These are phyloP conservation scores for Yamadazyma kitorensis DNA, from an alignment of 805 yeast genomes.

Conservation along the genomic window DNA sequence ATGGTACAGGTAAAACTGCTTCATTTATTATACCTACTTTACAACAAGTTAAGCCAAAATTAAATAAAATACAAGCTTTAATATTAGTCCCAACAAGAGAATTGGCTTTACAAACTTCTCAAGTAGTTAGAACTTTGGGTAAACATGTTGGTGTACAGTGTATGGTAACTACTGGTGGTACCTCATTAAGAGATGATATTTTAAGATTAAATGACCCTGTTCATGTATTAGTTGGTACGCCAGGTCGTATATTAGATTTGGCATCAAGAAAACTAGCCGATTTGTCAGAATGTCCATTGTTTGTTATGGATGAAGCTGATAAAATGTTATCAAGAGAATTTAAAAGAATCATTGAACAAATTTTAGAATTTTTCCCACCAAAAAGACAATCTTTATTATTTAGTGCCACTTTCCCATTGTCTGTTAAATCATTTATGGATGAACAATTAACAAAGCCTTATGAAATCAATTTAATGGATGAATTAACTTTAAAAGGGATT, in stretches of 20 bases:
- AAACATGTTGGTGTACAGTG: constrained; percentile 89
- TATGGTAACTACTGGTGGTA: constrained; percentile 99
- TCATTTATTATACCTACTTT: constrained; percentile 93
- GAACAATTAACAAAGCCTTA: constrained; percentile 86
- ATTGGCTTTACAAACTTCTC: constrained; percentile 94
- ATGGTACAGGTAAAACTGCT: constrained; percentile 98
- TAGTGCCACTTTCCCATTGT: constrained; percentile 94
- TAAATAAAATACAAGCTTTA: constrained; percentile 83
- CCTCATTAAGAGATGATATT: constrained; percentile 90
- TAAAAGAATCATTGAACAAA: constrained; percentile 81
- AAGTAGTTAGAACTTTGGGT: constrained; percentile 93
- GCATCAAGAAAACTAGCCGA: constrained; percentile 88
- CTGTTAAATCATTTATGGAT: constrained; percentile 91
- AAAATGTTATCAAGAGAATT: constrained; percentile 92
- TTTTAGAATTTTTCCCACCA: constrained; percentile 73
- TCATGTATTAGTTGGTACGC: constrained; percentile 94
- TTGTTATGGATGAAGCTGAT: constrained; percentile 99
- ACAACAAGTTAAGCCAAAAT: constrained; percentile 82
- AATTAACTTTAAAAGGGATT: constrained; percentile 91
- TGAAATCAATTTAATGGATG: constrained; percentile 97
- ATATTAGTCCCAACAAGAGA: constrained; percentile 97
- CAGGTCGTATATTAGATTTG: constrained; percentile 94
- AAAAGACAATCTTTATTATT: constrained; percentile 76
- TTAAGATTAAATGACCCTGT: constrained; percentile 89
- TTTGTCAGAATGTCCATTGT: constrained; percentile 78